A percentile compares a stretch with the other conserved stretches of the same genome.
phyloP scores from a whole-genome alignment of 2,329 filamentous ascomycete genomes.

The Aspergillus phoenicis region DNA sequence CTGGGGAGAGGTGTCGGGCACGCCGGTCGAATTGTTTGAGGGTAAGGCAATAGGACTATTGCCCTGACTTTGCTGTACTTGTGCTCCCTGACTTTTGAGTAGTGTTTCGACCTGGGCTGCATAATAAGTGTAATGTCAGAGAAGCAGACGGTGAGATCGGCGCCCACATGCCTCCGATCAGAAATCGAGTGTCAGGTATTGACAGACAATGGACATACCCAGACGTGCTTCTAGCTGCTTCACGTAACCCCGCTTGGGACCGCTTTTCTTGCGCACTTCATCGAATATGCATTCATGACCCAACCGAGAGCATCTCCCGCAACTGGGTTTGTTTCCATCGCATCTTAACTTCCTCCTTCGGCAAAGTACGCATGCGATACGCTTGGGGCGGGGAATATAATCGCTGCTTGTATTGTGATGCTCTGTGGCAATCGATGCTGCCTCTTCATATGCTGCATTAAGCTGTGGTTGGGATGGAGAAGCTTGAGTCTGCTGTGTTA shows the following conservation, averaged over 20 bases:
- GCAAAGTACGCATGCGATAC: constrained; percentile 93
- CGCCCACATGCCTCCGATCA: neutral
- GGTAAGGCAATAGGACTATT: constrained; percentile 26
- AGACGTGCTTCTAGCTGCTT: constrained; percentile 90
- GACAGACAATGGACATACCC: constrained; percentile 60
- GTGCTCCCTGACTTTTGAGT: constrained; percentile 74
- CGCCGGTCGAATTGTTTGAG: constrained; percentile 32
- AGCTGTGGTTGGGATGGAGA: constrained; percentile 28
- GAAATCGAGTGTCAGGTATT: neutral
- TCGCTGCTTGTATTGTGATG: constrained; percentile 50
- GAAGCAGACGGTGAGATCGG: neutral
- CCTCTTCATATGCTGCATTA: constrained; percentile 19
- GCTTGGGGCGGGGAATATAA: constrained; percentile 78
- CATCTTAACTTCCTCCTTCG: constrained; percentile 89
- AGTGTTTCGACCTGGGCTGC: constrained; percentile 90
- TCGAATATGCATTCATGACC: constrained; percentile 88
- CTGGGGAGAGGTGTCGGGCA: constrained; percentile 28
- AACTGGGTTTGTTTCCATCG: constrained; percentile 80
- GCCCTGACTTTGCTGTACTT: constrained; percentile 30
- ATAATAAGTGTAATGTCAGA: constrained; percentile 19
- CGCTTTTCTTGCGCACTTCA: constrained; percentile 90
- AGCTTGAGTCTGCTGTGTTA: constrained; percentile 48
- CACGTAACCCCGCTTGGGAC: constrained; percentile 90
- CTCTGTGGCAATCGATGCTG: constrained; percentile 36
- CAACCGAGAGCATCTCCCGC: constrained; percentile 83